Evolutionary conservation across 108 stramenopile genomes (phyloP), one percentile per base, ranked within the genome.

Genomic region (Pseudonitzschia multistriata): DNA sequence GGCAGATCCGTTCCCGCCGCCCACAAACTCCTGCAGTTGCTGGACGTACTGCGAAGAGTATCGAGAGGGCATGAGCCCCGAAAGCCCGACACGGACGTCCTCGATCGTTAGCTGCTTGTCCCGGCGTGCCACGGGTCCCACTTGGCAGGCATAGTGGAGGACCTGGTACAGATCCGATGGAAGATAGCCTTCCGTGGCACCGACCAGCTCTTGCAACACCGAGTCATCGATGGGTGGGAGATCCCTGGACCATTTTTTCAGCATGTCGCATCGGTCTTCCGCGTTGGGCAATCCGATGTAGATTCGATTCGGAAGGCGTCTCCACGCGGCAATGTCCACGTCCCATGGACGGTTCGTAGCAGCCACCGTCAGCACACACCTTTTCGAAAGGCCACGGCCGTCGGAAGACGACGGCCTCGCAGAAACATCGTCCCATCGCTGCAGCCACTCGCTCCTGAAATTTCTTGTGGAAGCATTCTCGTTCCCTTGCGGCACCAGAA

Each of bases 261-360:
- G 68, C 15, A 98, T 66, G 35, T 79, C 78, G 24, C 66, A 24
- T 8, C 98, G 83, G 14, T 88, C 92, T 0, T 81, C 78, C 21
- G 73, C 61, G 74, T 85, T 83, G 0, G 98, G 97, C 52, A 96
- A 73, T 10, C 91, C 96, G 15, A 98, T 79, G 71, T 86, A 96
- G 30, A 89, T 74, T 34, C 88, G 80, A 13, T 87, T 80, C 19
- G 94, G 85, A 76, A 99, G 78, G 21, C 97, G 80, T 36, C 97
- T 72, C 62, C 95, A 81, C 27, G 96, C 82, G 14, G 97, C 97
- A 8, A 87, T 76, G 68, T 99, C 98, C 5, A 97, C 82, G 72
- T 97, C 97, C 83, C 92, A 96, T 6, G 98, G 97, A 10, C 94
- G 82, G 66, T 98, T 99, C 3, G 96, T 97, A 14, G 98, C 95